Percentiles rank a stretch among this genome's conserved stretches.
Conservation (phyloP, 805 yeast genomes). For the Lachancea fermentati region DNA sequence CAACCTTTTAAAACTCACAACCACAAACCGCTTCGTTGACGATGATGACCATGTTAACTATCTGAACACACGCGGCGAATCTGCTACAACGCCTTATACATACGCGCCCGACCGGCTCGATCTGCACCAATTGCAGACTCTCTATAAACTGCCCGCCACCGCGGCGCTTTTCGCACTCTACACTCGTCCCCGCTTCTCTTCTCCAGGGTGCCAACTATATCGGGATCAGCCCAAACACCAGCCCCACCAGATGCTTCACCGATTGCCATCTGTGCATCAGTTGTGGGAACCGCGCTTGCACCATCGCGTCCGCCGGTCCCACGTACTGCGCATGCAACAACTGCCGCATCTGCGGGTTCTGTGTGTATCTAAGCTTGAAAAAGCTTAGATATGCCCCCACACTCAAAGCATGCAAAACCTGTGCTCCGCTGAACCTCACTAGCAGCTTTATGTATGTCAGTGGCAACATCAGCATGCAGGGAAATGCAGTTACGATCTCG, state of each 20-base stretch:
- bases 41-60: too few species aligned
- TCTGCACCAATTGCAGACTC: too few species aligned
- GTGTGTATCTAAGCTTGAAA: constrained; percentile 55
- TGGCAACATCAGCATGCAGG: constrained; percentile 38
- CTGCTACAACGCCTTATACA: too few species aligned
- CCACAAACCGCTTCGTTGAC: too few species aligned
- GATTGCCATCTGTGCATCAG: constrained; percentile 19
- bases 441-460: constrained; percentile 36
- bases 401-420: constrained; percentile 34
- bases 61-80: too few species aligned
- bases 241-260: constrained; percentile 16
- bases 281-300: constrained; percentile 36
- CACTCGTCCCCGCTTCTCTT: too few species aligned
- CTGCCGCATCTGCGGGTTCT: constrained; percentile 47
- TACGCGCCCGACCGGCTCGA: too few species aligned
- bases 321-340: constrained; percentile 44
- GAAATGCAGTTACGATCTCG: constrained; percentile 40
- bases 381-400: constrained; percentile 46
- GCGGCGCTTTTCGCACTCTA: too few species aligned
- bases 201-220: too few species aligned
- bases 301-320: constrained; percentile 34
- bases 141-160: too few species aligned
- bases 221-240: constrained; percentile 11
- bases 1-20: neutral
- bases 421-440: constrained; percentile 24